These are phyloP conservation scores for Binderoboletus segoi DNA, from an alignment of 1,284 basidiomycete species.

Conservation along the genomic window DNA sequence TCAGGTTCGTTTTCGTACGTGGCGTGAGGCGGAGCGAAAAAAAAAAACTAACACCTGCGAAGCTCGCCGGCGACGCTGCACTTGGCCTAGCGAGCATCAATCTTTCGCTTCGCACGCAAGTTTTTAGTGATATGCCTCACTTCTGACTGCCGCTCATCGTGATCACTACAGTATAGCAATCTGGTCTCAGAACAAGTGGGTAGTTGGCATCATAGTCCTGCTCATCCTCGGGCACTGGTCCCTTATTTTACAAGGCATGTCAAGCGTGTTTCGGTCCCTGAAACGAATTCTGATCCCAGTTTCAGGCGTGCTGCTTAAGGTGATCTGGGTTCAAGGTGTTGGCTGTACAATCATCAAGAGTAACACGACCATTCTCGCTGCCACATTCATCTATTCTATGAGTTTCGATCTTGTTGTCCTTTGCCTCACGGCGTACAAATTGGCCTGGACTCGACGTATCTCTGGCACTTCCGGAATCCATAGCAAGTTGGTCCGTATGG, in stretches of 20 bases:
- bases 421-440: slow-evolving; percentile 40
- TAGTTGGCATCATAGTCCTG: slow-evolving; percentile 29
- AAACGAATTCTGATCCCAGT: neutral
- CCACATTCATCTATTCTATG: slow-evolving; percentile 52
- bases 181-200: slow-evolving; percentile 39
- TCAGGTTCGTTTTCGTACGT: slow-evolving; percentile 26
- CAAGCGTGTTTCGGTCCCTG: neutral
- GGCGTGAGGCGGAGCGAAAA: too few relatives aligned
- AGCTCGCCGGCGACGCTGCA: slow-evolving; percentile 38
- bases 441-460: slow-evolving; percentile 30
- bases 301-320: slow-evolving; percentile 43
- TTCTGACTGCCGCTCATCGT: neutral
- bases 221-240: slow-evolving; percentile 40
- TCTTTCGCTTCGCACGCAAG: slow-evolving; percentile 37
- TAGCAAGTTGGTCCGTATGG: slow-evolving; percentile 32
- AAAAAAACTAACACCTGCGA: slow-evolving; percentile 5
- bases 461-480: slow-evolving; percentile 21
- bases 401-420: slow-evolving; percentile 48
- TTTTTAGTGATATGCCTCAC: neutral
- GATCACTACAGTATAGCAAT: slow-evolving; percentile 31
- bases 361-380: slow-evolving; percentile 43
- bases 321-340: slow-evolving; percentile 36
- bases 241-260: slow-evolving; percentile 34
- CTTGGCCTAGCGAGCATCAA: slow-evolving; percentile 39
- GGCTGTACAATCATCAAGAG: slow-evolving; percentile 42